Evolutionary conservation across 371 early-diverging fungal species (phyloP), one percentile per base, ranked within the genome.

Genomic region (Sporodiniella umbellata): DNA sequence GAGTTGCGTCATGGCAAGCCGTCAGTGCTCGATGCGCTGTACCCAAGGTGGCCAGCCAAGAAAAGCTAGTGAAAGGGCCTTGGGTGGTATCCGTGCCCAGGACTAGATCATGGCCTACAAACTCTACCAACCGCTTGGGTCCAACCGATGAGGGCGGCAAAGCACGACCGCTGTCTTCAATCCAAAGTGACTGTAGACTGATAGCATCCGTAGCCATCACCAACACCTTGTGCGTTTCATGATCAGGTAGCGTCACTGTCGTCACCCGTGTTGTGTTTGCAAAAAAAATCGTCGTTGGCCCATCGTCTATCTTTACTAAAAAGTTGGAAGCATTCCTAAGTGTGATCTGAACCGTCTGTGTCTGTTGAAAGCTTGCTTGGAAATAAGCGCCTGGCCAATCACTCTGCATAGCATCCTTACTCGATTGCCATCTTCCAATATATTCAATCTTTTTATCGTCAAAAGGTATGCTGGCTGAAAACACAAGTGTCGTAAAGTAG

Each of bases 371-470:
- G n/a, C 48, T 45, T 2, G 66, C 59, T 54, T 61, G 62, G 23
- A 70, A 60, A 50, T 74, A 74, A 28, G 74, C 70, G 31, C 74
- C 74, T 19, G 74, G 70, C 74, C 74, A 74, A 28, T 60, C 51
- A 44, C 64, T 70, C 51, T 58, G 57, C 22, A 67, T 69, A 21
- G 46, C 43, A 8, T 51, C 40, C 10, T 42, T 8, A n/a, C 56
- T 50, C 8, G 50, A 24, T n/a, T 60, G 65, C 74, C 74, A 74
- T 35, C 66, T 68, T 23, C 74, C 74, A 53, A 55, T 53, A 33
- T 70, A 74, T n/a, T 64, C 58, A 33, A 74, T 68, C 55, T 68
- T 63, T 18, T 47, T 30, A 46, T 70, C 60, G 12, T 42, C 39
- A 35, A 56, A 61, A 14, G 56, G 45, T 17, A 61, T 44, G 38